phyloP scores from a whole-genome alignment of 805 yeast species.

The Ogataea methylovora region DNA sequence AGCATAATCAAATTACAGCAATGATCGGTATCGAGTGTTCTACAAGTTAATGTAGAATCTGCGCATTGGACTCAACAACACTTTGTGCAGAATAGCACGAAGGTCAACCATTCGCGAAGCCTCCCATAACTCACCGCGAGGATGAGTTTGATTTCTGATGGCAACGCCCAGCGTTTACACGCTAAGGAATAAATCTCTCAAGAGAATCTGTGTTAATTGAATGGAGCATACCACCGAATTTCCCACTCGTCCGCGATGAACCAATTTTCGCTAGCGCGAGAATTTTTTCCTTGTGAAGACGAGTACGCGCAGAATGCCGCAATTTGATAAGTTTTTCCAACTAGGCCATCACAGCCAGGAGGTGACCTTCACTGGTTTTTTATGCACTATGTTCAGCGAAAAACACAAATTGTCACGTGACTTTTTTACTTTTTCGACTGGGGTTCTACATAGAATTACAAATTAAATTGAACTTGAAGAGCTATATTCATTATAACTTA shows the following conservation, averaged over 20 bases:
- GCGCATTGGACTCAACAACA: constrained; percentile 33
- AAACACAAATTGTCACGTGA: no score
- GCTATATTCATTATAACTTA: no score
- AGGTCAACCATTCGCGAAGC: constrained; percentile 31
- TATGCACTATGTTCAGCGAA: no score
- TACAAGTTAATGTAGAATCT: constrained; percentile 21
- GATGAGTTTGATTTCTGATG: constrained; percentile 23
- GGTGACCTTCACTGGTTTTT: no score
- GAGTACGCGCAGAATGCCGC: constrained; percentile 8
- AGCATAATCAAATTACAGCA: constrained; percentile 15
- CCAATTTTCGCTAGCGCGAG: not conserved
- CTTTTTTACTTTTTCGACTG: no score
- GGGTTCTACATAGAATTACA: no score
- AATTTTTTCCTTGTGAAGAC: constrained; percentile 1
- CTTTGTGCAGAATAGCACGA: constrained; percentile 2
- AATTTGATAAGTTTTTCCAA: not conserved
- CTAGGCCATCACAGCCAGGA: not conserved
- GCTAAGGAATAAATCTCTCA: constrained; percentile 27
- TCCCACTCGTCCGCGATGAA: constrained; percentile 27
- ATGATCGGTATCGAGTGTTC: constrained; percentile 35
- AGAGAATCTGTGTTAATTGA: constrained; percentile 18
- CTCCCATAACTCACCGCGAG: constrained; percentile 22
- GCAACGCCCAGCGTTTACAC: constrained; percentile 32
- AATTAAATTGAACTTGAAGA: no score
- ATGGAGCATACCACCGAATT: constrained; percentile 31